Base-by-base conservation (phyloP, 2,329 filamentous ascomycete species). In the Ophiocordyceps unilateralis region DNA sequence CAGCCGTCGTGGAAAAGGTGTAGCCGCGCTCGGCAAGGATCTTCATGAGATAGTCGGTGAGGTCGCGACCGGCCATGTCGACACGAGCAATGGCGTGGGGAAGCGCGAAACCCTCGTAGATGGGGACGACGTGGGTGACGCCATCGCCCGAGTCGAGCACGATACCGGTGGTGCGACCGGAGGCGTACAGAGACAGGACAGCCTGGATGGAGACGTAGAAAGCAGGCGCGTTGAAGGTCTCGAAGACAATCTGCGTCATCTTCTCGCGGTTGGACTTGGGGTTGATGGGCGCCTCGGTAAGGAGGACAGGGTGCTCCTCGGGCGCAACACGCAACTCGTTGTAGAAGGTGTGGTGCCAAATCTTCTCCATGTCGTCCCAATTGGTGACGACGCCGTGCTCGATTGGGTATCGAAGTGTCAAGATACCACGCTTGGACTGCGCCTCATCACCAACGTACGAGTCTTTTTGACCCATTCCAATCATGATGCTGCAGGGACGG, bases 331-430 rank as follows among this genome's bases (percentile, higher is more conserved):
- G 89, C 64, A 98, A 79, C 78, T 98, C 91, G 75, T 98, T 98
- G 85, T 96, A 98, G 80, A 98, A 98, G 65, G 91, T 96, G 85
- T 98, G 91, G 72, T 98, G 91, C 91, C 91, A 98, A 61, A 98
- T 96, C 83, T 96, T 96, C 78, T 96, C 91, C 91, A 96, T 96
- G 70, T 96, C 91, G 69, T 98, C 91, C 91, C 91, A 98, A 85
- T 96, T 96, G 74, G 91, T 98, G 66, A 98, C 91, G 61, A 98
- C 91, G 91, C 91, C 91, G 81, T 98, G 91, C 80, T 98, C 91
- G 67, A 98, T 98, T 65, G 91, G 91, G 74, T 98, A 98, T 76
- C 91, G 83, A 66, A 98, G 80, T 52, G 89, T 96, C 59, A 98
- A 81, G 74, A 98, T 96, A 94, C 91, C 91, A 91, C 91, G 89